Evolutionary conservation across 78 protist genomes (phyloP), one percentile per base, ranked within the genome.

Genomic region (Pelomyxa schiedti): DNA sequence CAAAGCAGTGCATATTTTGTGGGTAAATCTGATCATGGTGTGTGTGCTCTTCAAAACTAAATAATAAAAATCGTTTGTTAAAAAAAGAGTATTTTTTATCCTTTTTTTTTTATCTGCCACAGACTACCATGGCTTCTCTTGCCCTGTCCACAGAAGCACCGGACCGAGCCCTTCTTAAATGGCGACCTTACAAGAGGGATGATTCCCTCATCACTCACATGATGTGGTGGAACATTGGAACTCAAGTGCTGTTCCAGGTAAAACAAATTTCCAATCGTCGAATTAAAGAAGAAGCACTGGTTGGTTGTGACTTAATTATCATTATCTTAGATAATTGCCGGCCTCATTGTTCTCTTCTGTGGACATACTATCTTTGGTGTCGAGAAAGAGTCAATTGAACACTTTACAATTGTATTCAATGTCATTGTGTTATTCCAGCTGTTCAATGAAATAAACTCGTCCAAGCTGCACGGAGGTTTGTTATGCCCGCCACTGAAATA

Each of bases 51-150:
- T n/a, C n/a, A n/a, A n/a, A n/a, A n/a, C n/a, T n/a, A n/a, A n/a
- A n/a, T n/a, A n/a, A n/a, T n/a, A n/a, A n/a, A n/a, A n/a, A n/a
- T n/a, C n/a, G n/a, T n/a, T n/a, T n/a, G n/a, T n/a, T n/a, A n/a
- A n/a, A n/a, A n/a, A n/a, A n/a, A n/a, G n/a, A n/a, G n/a, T n/a
- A n/a, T n/a, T n/a, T n/a, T n/a, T n/a, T n/a, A n/a, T n/a, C n/a
- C n/a, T n/a, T n/a, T n/a, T n/a, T n/a, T n/a, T n/a, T n/a, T n/a
- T n/a, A n/a, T n/a, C n/a, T n/a, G n/a, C 95, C 97, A 84, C 97
- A 97, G 99, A 97, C 96, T 75, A 87, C 97, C 72, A 36, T 96
- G 41, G 95, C 98, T 72, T 84, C 98, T 39, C 89, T 96, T 4
- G 97, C 98, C 32, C 89, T 96, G 9, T 94, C 95, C 66, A 72